phyloP scores from a whole-genome alignment of 2,329 filamentous ascomycete species.

The Colletotrichum chlorophyti region DNA sequence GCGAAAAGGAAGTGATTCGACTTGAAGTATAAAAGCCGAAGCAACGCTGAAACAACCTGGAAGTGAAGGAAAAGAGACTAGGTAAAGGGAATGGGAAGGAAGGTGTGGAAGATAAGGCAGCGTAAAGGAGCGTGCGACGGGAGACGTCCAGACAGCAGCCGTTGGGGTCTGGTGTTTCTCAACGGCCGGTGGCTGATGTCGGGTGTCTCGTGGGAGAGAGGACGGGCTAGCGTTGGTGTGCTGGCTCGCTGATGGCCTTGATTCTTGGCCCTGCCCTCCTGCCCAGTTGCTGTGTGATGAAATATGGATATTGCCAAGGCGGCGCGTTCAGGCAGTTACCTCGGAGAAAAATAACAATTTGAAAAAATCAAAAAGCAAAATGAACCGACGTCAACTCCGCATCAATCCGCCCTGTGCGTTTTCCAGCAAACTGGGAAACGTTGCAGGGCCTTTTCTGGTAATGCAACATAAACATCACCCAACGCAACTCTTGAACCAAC shows the following conservation, averaged over 20 bases:
- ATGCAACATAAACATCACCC: not conserved
- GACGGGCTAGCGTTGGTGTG: slow-evolving; percentile 13
- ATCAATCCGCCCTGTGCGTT: slow-evolving; percentile 3
- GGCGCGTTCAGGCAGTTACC: no score
- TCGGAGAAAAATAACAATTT: not conserved
- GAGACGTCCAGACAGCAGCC: slow-evolving; percentile 8
- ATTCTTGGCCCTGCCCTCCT: not conserved
- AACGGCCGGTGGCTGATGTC: slow-evolving; percentile 28
- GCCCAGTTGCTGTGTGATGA: not conserved
- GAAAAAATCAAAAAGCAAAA: no score
- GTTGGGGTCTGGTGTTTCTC: slow-evolving; percentile 16
- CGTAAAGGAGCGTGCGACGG: slow-evolving; percentile 16
- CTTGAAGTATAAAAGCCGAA: not conserved
- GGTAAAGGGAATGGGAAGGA: not conserved
- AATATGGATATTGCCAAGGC: no score
- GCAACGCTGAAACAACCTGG: not conserved
- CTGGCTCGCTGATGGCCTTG: not conserved
- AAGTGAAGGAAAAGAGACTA: not conserved
- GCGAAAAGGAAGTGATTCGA: not conserved
- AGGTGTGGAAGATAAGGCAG: slow-evolving; percentile 1
- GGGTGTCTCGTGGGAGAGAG: slow-evolving; percentile 23
- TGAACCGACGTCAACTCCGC: no score
- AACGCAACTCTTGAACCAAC: no score
- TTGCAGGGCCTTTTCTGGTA: not conserved
- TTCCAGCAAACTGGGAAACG: slow-evolving; percentile 22